Conservation (phyloP, 495 filamentous ascomycete genomes). For the Podospora comata region DNA sequence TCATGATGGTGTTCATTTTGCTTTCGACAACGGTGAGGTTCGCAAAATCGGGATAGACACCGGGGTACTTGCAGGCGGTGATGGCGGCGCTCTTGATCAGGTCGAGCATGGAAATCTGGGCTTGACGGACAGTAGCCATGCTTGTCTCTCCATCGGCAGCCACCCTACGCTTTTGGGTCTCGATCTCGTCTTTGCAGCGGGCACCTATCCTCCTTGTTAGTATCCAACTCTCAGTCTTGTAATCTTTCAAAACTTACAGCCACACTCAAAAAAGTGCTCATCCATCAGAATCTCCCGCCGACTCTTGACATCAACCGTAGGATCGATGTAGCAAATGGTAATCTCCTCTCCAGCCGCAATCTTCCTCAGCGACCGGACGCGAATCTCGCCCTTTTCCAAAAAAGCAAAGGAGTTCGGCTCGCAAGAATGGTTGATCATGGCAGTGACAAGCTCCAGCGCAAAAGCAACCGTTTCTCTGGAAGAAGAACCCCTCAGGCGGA, state of each 20-base stretch:
- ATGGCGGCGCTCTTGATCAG: slow-evolving; percentile 20
- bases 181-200: slow-evolving; percentile 24
- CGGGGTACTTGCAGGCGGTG: slow-evolving; percentile 16
- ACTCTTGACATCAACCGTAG: slow-evolving; percentile 43
- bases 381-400: slow-evolving; percentile 51
- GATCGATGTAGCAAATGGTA: slow-evolving; percentile 66
- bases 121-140: slow-evolving; percentile 6
- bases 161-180: slow-evolving; percentile 1
- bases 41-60: slow-evolving; percentile 17
- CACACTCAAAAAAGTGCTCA: slow-evolving; percentile 65
- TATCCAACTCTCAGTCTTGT: neutral
- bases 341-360: slow-evolving; percentile 57
- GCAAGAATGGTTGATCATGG: slow-evolving; percentile 69
- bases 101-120: slow-evolving; percentile 14
- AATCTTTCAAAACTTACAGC: slow-evolving; percentile 43
- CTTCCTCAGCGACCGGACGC: slow-evolving; percentile 39
- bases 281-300: slow-evolving; percentile 49
- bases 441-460: slow-evolving; percentile 55
- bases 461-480: slow-evolving; percentile 58
- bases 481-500: slow-evolving; percentile 13
- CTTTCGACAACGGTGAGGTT: slow-evolving; percentile 19
- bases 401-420: slow-evolving; percentile 62
- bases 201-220: slow-evolving; percentile 12
- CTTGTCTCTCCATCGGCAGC: slow-evolving; percentile 1
- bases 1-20: slow-evolving; percentile 15